Conservation (phyloP, 768 basidiomycete genomes). For the Tylopilus cervinicoccineus region DNA sequence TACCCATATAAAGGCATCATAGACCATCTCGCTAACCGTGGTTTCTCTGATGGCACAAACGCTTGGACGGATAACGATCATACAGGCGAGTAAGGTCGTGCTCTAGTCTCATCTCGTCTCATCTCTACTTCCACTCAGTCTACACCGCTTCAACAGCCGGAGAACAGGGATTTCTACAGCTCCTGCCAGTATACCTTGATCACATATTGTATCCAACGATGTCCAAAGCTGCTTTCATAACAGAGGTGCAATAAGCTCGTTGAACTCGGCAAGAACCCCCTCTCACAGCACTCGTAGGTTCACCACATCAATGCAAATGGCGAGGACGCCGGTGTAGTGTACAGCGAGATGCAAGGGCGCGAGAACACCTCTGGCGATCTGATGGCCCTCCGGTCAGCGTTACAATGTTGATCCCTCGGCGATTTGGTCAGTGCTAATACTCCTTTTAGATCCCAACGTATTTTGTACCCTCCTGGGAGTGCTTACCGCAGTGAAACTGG, state of each 20-base stretch:
- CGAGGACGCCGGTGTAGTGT: constrained; percentile 93
- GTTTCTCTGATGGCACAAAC: constrained; percentile 88
- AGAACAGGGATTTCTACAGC: constrained; percentile 82
- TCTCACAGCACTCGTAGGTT: constrained; percentile 50
- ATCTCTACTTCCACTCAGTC: constrained; percentile 34
- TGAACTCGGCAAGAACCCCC: background rate
- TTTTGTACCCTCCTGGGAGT: constrained; percentile 76
- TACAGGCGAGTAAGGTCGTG: constrained; percentile 39
- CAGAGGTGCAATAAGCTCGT: constrained; percentile 41
- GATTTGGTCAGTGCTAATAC: constrained; percentile 2
- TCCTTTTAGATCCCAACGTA: constrained; percentile 60
- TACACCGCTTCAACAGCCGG: constrained; percentile 97
- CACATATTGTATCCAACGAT: constrained; percentile 97
- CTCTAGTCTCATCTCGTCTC: background rate
- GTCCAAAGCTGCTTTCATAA: constrained; percentile 76
- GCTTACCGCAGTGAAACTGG: constrained; percentile 97
- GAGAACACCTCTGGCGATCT: constrained; percentile 91
- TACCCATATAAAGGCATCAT: constrained; percentile 97
- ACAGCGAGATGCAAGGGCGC: constrained; percentile 95
- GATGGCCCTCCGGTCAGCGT: constrained; percentile 75
- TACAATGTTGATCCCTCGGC: constrained; percentile 20
- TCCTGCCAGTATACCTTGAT: constrained; percentile 88
- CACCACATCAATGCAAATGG: constrained; percentile 92
- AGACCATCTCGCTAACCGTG: constrained; percentile 91
- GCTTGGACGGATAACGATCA: constrained; percentile 98